Evolutionary conservation across 768 basidiomycete genomes (phyloP), one percentile per base, ranked within the genome.

Genomic region (Tricholoma sp.): DNA sequence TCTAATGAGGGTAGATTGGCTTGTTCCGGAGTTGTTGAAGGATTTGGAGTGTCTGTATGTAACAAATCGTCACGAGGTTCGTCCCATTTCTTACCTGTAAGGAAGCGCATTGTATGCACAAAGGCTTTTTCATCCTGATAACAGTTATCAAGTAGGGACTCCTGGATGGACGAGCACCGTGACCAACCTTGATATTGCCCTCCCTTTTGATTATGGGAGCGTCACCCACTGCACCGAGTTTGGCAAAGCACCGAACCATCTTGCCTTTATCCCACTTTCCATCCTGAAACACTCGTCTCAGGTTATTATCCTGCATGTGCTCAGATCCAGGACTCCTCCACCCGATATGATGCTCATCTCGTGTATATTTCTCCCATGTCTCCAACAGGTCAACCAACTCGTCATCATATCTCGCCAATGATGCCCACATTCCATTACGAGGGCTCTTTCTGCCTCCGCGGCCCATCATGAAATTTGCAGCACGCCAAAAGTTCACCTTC

Each of bases 391-490:
- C 77, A 4, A 91, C 80, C 36, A 93, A 77, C 1, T 68, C 73
- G 60, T 94, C 89, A 58, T 86, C 83, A 65, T 95, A 95, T 54
- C 91, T 76, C n/a, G 89, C 85, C 11, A 94, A 71, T 17, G 88
- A 90, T 2, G 77, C 84, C 89, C 87, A 91, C 4, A 85, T 55
- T 52, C 69, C 63, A 12, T 55, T 50, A 32, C 59, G 55, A 50
- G 66, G 54, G 32, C 57, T 42, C 66, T 76, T 72, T 49, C 70
- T 71, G 50, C 73, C 65, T 58, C 67, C 75, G 13, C 80, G 69
- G 33, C 80, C 79, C 18, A 88, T 72, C 1, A 86, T 60, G 29
- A 71, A 65, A 57, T 80, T 87, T 42, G 83, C 84, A 4, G 80
- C 85, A 50, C 80, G 80, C 28, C 85, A 72, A 13, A 89, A 66